Conservation (phyloP, 331 rosid genomes). For the Acacia concinna region DNA sequence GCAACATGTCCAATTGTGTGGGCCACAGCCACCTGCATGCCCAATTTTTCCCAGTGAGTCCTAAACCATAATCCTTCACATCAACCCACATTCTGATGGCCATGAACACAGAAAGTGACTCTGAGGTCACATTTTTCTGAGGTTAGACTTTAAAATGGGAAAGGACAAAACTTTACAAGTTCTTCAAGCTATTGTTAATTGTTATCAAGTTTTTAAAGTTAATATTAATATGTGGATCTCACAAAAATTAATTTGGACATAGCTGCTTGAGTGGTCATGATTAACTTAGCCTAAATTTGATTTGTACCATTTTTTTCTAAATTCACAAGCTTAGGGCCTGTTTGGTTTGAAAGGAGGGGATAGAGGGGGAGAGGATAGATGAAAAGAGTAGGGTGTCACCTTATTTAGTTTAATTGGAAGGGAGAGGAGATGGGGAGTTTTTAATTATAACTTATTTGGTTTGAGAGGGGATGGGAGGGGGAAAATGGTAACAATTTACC, state of each 20-base stretch:
- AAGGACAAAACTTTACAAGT: neutral
- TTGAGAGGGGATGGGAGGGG: no score
- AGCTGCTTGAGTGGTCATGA: neutral
- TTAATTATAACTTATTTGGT: no score
- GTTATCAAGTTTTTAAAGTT: neutral
- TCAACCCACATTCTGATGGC: neutral
- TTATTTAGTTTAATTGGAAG: no score
- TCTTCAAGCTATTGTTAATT: neutral
- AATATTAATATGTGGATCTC: neutral
- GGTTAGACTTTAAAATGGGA: neutral
- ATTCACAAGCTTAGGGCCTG: neutral
- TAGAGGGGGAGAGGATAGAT: no score
- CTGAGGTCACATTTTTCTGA: neutral
- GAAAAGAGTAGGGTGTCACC: no score
- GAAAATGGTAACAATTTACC: no score
- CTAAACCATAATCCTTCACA: neutral
- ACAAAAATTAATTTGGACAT: neutral
- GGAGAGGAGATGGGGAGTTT: no score
- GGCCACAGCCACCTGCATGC: constrained; percentile 69
- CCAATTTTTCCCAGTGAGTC: neutral
- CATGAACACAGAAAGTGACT: neutral
- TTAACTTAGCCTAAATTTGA: neutral
- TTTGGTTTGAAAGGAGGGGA: no score
- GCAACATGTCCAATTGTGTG: constrained; percentile 88
- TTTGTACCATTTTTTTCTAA: neutral